Conservation (phyloP, 2,329 filamentous ascomycete species). For the Rugonectria rugulosa region DNA sequence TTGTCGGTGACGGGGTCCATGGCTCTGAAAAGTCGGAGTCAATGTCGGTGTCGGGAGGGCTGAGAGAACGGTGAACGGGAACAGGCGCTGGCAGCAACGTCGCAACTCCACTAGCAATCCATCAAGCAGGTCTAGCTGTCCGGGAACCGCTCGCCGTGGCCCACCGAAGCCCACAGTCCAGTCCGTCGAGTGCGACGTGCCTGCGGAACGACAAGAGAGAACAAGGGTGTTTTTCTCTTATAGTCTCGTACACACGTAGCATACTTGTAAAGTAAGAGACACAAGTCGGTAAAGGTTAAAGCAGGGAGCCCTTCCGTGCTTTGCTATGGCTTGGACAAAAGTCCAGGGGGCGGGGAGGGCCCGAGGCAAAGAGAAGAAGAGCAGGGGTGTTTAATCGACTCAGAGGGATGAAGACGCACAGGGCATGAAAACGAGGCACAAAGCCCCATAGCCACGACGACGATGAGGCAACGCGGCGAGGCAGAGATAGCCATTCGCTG, state of each 20-base stretch:
- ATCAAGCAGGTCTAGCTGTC: conserved; percentile 31
- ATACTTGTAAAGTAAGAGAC: too few relatives aligned
- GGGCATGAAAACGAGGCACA: conserved; percentile 12
- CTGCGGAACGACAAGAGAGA: conserved; percentile 21
- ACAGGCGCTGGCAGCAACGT: conserved; percentile 14
- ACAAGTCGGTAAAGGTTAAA: conserved; percentile 10
- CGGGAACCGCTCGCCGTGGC: conserved; percentile 28
- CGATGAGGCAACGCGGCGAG: conserved; percentile 9
- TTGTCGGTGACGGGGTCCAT: conserved; percentile 36
- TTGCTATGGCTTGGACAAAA: not conserved
- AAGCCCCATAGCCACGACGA: conserved; percentile 7
- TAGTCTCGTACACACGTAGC: not conserved
- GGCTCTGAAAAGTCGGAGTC: conserved; percentile 33
- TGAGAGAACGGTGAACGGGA: conserved; percentile 32
- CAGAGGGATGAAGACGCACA: conserved; percentile 1
- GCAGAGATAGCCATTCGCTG: conserved; percentile 11
- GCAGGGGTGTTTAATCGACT: not conserved
- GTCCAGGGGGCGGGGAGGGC: not conserved
- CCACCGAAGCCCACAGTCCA: conserved; percentile 21
- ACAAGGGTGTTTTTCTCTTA: not conserved
- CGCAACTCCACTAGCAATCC: conserved; percentile 32
- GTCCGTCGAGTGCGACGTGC: too few relatives aligned
- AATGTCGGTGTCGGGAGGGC: conserved; percentile 37
- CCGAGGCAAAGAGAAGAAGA: not conserved
- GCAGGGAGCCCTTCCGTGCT: not conserved